Evolutionary conservation across 768 basidiomycete species (phyloP), one percentile per base, ranked within the genome.

Genomic region (Neoboletus magnificus): DNA sequence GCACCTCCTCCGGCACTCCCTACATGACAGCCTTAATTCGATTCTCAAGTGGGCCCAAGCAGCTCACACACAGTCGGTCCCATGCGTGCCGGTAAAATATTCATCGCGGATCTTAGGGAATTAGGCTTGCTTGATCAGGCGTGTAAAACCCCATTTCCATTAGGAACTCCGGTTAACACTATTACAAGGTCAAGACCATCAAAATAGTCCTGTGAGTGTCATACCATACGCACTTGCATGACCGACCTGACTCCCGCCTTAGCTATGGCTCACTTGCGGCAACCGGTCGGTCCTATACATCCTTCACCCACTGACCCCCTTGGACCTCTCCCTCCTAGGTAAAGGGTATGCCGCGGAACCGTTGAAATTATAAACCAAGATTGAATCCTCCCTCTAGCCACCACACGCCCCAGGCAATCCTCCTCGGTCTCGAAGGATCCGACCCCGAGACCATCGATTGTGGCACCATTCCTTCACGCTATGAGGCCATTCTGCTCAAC

Each of bases 391-490:
- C 23, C 8, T 52, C 46, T 58, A 92, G 90, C 6, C 91, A 93
- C 66, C 91, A 92, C 65, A 92, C 91, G 0, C 91, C 91, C 2
- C 91, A 93, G 70, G 91, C 91, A 13, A 85, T 93, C 61, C 79
- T 93, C 37, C 82, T 92, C 16, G 91, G 91, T 20, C 76, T 92
- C 35, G 90, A 92, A 80, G 90, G 87, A 41, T 91, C 88, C 39
- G 93, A 97, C 66, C 93, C 94, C 1, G 95, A 98, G 75, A 93
- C 91, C 2, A 89, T 98, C 56, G 91, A 95, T 66, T 88, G 89
- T 13, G 87, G 87, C 7, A 91, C 88, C 7, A 91, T 93, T 42
- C 81, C 87, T 11, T 80, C 85, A 4, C 84, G 91, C 20, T 93
- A 93, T 67, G 74, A 77, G 8, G 75, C 80, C 7, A 92, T 97